Evolutionary conservation across 2,329 filamentous ascomycete species (phyloP), one percentile per base, ranked within the genome.

Genomic region (Colletotrichum trifolii): DNA sequence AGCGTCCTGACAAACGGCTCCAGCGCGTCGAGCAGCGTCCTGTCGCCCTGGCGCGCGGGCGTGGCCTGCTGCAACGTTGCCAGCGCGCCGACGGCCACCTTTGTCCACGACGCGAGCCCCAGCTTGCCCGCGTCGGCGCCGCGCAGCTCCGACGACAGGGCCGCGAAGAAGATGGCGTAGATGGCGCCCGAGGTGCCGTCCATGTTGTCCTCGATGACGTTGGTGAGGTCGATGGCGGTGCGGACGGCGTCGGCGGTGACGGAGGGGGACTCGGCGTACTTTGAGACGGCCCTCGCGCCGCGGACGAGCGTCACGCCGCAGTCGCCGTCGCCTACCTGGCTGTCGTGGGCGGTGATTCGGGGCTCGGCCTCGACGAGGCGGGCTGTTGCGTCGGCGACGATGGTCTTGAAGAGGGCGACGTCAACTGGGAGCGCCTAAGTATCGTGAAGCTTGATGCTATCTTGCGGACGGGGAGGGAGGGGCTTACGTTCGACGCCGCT

Each of bases 121-220:
- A 67, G 43, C 4, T 47, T 39, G 8, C 60, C 64, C 0, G 54
- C 9, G n/a, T 5, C 12, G 6, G 64, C 54, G 6, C 42, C 53
- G 17, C 60, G 64, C 54, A 67, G 45, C 39, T 57, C 60, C 1
- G 64, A 61, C 2, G 87, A 85, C 2, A 94, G 82, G 0, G 91
- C 87, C 70, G 92, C 92, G 52, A 93, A 77, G 79, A 91, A 93
- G 70, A 94, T 93, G 55, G 89, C 88, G 74, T 92, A 92, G 60
- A 93, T 84, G 33, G 90, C 91, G n/a, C 90, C 90, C 1, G 88
- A 91, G 3, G 90, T 93, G 54, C 90, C 91, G 73, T 92, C 90
- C 90, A 93, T 92, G 62, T 81, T 86, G 45, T 83, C 85, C 74
- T 93, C 90, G 13, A 92, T 87, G 2, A 89, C 83, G 11, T 66